Evolutionary conservation across 345 rosid species (phyloP).

Genomic region (Linum trigynum): DNA sequence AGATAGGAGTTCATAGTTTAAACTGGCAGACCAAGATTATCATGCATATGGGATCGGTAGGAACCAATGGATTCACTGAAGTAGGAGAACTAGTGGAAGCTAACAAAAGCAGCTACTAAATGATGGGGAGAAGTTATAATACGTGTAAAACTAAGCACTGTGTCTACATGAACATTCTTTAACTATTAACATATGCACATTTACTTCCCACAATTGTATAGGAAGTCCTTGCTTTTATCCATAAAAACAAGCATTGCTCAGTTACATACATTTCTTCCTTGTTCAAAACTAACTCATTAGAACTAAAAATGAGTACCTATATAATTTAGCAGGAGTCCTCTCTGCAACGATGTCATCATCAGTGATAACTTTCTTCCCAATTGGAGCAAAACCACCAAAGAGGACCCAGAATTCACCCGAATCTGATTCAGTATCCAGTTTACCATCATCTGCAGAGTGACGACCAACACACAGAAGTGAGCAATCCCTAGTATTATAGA

Average conservation of each 20-base stretch:
- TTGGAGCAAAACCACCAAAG: conserved; percentile 93
- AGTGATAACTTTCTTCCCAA: conserved; percentile 63
- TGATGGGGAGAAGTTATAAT: too few relatives aligned
- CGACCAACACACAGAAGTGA: conserved; percentile 17
- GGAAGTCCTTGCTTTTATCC: neutral
- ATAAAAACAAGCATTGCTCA: conserved; percentile 3
- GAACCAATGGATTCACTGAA: too few relatives aligned
- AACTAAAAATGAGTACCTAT: conserved; percentile 37
- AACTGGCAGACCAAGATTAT: too few relatives aligned
- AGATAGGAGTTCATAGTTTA: too few relatives aligned
- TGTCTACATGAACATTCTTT: too few relatives aligned
- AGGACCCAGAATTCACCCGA: conserved; percentile 96
- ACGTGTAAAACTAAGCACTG: too few relatives aligned
- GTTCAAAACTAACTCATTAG: conserved; percentile 2
- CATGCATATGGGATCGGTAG: too few relatives aligned
- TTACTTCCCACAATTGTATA: neutral
- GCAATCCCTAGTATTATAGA: conserved; percentile 9
- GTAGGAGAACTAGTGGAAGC: too few relatives aligned
- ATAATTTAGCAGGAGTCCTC: conserved; percentile 60
- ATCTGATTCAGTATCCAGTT: conserved; percentile 88
- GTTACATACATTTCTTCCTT: conserved; percentile 7
- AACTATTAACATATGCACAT: too few relatives aligned
- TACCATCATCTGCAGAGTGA: conserved; percentile 65
- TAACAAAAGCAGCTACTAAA: too few relatives aligned
- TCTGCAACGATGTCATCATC: conserved; percentile 79